phyloP scores from a whole-genome alignment of 176 grass and related monocot genomes.

The Themeda triandra region DNA sequence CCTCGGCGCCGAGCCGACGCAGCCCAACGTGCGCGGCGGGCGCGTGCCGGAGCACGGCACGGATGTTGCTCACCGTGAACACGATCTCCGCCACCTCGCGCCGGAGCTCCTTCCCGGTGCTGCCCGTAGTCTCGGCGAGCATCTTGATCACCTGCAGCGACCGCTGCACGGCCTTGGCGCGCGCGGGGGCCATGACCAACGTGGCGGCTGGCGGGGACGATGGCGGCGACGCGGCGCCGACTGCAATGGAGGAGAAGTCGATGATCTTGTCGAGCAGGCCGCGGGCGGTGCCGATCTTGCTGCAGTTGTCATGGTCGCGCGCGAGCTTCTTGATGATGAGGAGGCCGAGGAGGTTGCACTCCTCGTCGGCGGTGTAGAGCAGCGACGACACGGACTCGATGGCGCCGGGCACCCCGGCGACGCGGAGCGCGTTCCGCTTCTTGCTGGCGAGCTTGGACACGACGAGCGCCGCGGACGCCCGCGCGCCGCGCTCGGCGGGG shows the following conservation, averaged over 20 bases:
- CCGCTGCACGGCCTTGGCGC: constrained; percentile 56
- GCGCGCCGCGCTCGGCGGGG: constrained; percentile 24
- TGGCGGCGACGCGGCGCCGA: background rate
- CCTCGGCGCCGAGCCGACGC: constrained; percentile 54
- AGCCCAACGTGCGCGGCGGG: constrained; percentile 10
- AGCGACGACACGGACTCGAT: constrained; percentile 67
- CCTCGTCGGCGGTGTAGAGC: constrained; percentile 35
- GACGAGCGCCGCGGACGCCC: constrained; percentile 54
- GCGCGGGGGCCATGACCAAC: background rate
- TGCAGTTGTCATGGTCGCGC: constrained; percentile 65
- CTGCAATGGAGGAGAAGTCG: constrained; percentile 40
- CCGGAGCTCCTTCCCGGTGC: constrained; percentile 48
- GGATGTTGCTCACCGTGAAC: constrained; percentile 76
- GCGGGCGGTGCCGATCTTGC: constrained; percentile 62
- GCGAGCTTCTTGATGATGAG: constrained; percentile 79
- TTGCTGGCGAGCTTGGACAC: constrained; percentile 70
- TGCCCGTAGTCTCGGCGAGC: constrained; percentile 58
- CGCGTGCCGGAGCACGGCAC: constrained; percentile 49
- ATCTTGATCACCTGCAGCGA: constrained; percentile 75
- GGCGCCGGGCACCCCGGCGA: constrained; percentile 49
- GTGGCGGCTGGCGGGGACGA: background rate
- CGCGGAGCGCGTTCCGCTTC: constrained; percentile 52
- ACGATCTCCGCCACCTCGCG: constrained; percentile 61
- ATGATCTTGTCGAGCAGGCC: constrained; percentile 81
- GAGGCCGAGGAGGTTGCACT: constrained; percentile 66